phyloP scores from a whole-genome alignment of 2,329 filamentous ascomycete genomes.

The Gaeumannomyces tritici region DNA sequence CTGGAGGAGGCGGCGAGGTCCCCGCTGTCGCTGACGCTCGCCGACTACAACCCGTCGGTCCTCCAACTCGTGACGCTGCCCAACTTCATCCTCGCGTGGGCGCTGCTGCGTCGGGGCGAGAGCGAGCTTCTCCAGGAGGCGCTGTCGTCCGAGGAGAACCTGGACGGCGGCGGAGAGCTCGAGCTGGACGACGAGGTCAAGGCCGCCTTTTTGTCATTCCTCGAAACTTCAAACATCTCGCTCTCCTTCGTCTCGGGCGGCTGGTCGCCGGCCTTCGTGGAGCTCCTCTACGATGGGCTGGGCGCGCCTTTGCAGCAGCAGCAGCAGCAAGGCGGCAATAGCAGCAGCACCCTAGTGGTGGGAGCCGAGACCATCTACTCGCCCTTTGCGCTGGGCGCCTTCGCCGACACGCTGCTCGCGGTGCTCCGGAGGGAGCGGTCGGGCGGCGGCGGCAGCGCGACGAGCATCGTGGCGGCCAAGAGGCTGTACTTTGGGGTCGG shows the following conservation, averaged over 20 bases:
- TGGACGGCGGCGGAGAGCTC: conserved; percentile 33
- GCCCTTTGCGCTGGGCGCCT: conserved; percentile 58
- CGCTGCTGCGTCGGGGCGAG: conserved; percentile 32
- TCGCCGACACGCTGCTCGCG: conserved; percentile 55
- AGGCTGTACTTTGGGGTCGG: conserved; percentile 78
- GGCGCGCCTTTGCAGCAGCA: conserved; percentile 7
- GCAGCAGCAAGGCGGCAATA: background rate
- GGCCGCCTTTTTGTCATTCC: conserved; percentile 43
- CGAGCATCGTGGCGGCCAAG: conserved; percentile 65
- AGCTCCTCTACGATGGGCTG: conserved; percentile 37
- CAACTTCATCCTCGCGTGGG: conserved; percentile 66
- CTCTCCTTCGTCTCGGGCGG: conserved; percentile 65
- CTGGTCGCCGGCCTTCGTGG: conserved; percentile 58
- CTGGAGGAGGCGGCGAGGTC: conserved; percentile 15
- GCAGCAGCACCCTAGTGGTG: conserved; percentile 43
- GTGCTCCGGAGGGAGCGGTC: conserved; percentile 41
- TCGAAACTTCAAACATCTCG: conserved; percentile 39
- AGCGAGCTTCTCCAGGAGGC: conserved; percentile 30
- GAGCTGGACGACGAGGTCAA: conserved; percentile 52
- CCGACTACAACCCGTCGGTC: conserved; percentile 74
- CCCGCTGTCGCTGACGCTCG: conserved; percentile 52
- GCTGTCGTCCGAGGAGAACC: conserved; percentile 28
- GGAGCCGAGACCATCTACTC: conserved; percentile 81
- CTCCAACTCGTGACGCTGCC: conserved; percentile 70
- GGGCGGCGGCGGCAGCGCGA: conserved; percentile 33